Base-by-base conservation (phyloP, 1,284 basidiomycete species). In the Spongiforma sp. region DNA sequence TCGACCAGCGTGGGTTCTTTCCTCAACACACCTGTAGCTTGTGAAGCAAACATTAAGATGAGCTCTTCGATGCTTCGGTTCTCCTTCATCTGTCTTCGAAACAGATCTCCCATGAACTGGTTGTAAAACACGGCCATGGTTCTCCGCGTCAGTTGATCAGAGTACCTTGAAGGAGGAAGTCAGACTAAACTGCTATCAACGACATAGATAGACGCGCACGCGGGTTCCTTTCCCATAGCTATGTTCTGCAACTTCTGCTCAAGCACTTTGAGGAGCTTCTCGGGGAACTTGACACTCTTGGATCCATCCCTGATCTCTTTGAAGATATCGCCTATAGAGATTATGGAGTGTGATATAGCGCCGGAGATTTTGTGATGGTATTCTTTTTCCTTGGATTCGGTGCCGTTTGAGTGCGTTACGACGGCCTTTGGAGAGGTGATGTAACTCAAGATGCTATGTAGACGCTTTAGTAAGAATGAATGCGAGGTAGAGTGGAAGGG, bases 1-100 rank as follows among this genome's bases (percentile, higher is more conserved):
- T 76, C 95, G 24, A 85, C 89, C n/a, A 90, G 83, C 33, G 85
- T 83, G 5, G 89, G 87, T 73, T 90, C 93, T 79, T 98, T 97
- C 83, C 90, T 91, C 62, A 97, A 83, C 9, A 93, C 87, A 28
- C 87, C 85, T 1, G 93, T 95, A 6, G 95, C 93, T 53, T 95
- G 90, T 4, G 96, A 94, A 19, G 96, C 96, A 73, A 98, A 99
- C 84, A 93, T 92, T 59, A 99, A 84, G 66, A 99, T 97, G 64
- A 99, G 89, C 69, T 98, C 96, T 79, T 99, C 98, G 60, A 99
- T 93, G 81, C 97, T 98, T 56, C 98, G 86, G 73, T 95, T 96
- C 77, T 98, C 96, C 77, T 95, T 95, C 87, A 99, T 91, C 73
- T 96, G 93, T 50, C 88, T 86, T 66, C 93, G 89, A 81, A 96